Conservation (phyloP, 768 basidiomycete genomes). For the Obba rivulosa region DNA sequence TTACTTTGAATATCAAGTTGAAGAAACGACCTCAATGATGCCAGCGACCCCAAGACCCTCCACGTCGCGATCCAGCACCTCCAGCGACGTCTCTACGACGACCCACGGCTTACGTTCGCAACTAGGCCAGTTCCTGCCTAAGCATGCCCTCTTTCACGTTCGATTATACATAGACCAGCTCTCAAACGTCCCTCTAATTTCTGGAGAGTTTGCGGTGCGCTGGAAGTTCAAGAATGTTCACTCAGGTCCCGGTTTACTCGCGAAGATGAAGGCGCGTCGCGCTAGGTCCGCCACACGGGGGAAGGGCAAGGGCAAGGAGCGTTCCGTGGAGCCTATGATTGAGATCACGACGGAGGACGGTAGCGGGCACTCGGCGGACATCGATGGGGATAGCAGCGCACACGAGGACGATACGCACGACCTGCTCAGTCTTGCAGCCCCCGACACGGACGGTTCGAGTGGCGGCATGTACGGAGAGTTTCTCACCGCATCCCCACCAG, state of each 20-base stretch:
- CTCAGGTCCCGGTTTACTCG: conserved; percentile 37
- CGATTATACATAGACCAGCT: conserved; percentile 61
- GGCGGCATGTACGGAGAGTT: conserved; percentile 6
- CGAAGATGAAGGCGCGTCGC: conserved; percentile 31
- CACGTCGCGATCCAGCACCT: too few relatives aligned
- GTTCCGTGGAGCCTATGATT: conserved; percentile 1
- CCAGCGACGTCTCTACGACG: not conserved
- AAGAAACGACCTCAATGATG: too few relatives aligned
- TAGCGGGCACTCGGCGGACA: not conserved
- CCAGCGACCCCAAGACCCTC: too few relatives aligned
- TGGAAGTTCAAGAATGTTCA: conserved; percentile 68
- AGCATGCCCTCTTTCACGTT: conserved; percentile 63
- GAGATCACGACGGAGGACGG: conserved; percentile 7
- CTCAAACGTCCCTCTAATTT: conserved; percentile 64
- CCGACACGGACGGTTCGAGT: conserved; percentile 2
- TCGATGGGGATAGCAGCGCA: conserved; percentile 7
- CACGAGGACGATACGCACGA: conserved; percentile 9
- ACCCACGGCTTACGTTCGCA: conserved; percentile 45
- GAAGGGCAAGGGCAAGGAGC: conserved; percentile 12
- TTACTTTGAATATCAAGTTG: too few relatives aligned
- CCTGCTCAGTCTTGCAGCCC: not conserved
- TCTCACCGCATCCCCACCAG: conserved; percentile 6
- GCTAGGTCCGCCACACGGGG: conserved; percentile 10
- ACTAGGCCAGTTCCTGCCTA: conserved; percentile 54
- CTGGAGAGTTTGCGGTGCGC: conserved; percentile 61